Evolutionary conservation across 1,284 basidiomycete genomes (phyloP).

Genomic region (Microstroma glucosiphilum): DNA sequence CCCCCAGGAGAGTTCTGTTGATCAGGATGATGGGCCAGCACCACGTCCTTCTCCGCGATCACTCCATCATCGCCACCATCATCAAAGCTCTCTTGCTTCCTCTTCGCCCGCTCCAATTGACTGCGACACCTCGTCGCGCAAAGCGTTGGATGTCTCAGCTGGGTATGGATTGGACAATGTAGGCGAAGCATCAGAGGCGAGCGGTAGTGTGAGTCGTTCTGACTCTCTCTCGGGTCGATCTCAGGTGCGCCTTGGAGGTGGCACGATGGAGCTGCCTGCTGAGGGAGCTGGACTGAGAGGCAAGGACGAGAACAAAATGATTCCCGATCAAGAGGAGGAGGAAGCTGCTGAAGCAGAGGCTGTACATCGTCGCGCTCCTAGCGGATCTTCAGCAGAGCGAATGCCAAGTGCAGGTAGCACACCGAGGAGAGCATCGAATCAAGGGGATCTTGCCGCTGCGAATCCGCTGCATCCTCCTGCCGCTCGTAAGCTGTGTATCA

Average conservation of each 20-base stretch:
- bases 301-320: slow-evolving; percentile 9
- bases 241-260: neutral
- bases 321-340: neutral
- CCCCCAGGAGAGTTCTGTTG: too few species aligned
- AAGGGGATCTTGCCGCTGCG: too few species aligned
- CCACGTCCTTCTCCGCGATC: too few species aligned
- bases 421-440: neutral
- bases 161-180: neutral
- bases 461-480: slow-evolving; percentile 25
- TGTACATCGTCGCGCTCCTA: neutral
- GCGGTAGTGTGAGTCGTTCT: neutral
- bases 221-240: neutral
- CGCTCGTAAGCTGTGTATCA: slow-evolving; percentile 66
- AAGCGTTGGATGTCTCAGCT: neutral
- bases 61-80: slow-evolving; percentile 1
- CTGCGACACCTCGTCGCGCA: neutral
- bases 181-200: neutral
- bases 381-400: too few species aligned
- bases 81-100: neutral
- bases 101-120: neutral
- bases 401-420: too few species aligned
- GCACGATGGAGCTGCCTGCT: slow-evolving; percentile 13
- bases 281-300: slow-evolving; percentile 16
- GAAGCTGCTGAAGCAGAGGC: neutral
- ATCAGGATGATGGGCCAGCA: too few species aligned